Evolutionary conservation across 2,329 filamentous ascomycete genomes (phyloP).

Genomic region (Claviceps capensis): DNA sequence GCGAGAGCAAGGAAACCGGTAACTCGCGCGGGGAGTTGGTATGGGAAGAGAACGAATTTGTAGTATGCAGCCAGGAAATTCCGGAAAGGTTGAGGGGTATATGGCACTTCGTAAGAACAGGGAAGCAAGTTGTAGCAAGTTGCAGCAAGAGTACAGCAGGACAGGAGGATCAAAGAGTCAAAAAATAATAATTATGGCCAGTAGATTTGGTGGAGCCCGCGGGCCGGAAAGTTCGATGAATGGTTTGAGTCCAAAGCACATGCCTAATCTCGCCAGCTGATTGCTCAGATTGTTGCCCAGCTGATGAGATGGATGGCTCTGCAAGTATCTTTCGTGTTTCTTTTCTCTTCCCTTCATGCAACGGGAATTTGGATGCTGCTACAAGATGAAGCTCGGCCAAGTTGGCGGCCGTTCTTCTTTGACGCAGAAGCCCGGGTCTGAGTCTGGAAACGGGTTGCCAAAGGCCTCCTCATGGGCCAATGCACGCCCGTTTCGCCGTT

Average conservation of each 20-base stretch:
- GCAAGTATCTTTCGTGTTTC: too few species aligned
- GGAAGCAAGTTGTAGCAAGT: not conserved
- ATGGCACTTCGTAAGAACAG: not conserved
- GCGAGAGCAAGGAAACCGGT: not conserved
- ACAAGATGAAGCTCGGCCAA: not conserved
- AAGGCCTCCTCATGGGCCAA: not conserved
- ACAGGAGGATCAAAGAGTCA: not conserved
- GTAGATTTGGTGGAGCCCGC: conserved; percentile 4
- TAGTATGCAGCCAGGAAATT: not conserved
- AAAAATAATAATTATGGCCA: not conserved
- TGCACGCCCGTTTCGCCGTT: too few species aligned
- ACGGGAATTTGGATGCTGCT: too few species aligned
- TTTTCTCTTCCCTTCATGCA: too few species aligned
- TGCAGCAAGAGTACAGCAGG: not conserved
- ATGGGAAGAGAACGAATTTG: not conserved
- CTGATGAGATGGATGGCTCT: too few species aligned
- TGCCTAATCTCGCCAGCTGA: conserved; percentile 2
- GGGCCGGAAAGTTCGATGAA: not conserved
- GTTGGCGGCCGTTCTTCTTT: not conserved
- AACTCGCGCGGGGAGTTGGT: not conserved
- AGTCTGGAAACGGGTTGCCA: not conserved
- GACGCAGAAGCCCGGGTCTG: too few species aligned
- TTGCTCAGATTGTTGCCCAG: not conserved
- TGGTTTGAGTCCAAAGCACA: conserved; percentile 2
- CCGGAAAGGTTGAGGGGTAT: not conserved